Conservation (phyloP, 352 stramenopile species). For the Globisporangium solare region DNA sequence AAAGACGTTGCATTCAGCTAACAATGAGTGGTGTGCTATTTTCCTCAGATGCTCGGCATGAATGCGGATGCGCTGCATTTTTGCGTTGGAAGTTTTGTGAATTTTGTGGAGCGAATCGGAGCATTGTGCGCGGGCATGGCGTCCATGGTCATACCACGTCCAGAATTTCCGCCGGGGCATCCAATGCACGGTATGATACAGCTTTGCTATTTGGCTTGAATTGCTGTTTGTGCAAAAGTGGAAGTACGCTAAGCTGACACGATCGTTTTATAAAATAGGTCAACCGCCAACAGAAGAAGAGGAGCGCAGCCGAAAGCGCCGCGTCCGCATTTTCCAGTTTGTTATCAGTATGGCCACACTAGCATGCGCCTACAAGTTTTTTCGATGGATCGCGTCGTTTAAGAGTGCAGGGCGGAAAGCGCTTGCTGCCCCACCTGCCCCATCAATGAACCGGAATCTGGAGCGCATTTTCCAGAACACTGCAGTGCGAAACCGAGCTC, state of each 20-base stretch:
- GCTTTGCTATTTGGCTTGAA: background rate
- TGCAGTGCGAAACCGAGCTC: slow-evolving; percentile 16
- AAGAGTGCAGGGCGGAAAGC: slow-evolving; percentile 25
- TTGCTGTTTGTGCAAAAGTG: background rate
- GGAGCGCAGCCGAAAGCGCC: slow-evolving; percentile 56
- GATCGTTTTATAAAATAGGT: slow-evolving; percentile 14
- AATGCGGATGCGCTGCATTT: slow-evolving; percentile 74
- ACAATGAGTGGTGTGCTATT: background rate
- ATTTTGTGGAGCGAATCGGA: slow-evolving; percentile 81
- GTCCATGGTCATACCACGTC: slow-evolving; percentile 59
- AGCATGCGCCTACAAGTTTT: slow-evolving; percentile 49
- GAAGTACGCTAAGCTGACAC: background rate
- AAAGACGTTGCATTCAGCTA: slow-evolving; percentile 1
- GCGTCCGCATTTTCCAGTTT: slow-evolving; percentile 80
- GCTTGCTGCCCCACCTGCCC: slow-evolving; percentile 28
- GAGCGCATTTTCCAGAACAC: slow-evolving; percentile 74
- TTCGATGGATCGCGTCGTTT: slow-evolving; percentile 49
- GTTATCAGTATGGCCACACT: slow-evolving; percentile 57
- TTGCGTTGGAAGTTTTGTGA: slow-evolving; percentile 74
- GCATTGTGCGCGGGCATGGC: slow-evolving; percentile 68
- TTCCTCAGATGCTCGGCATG: slow-evolving; percentile 54
- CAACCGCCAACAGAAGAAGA: slow-evolving; percentile 70
- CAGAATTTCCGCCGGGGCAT: slow-evolving; percentile 61
- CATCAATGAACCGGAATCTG: slow-evolving; percentile 34
- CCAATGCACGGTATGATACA: slow-evolving; percentile 49